phyloP scores from a whole-genome alignment of 441 rosid species.

The Populus hybrid region DNA sequence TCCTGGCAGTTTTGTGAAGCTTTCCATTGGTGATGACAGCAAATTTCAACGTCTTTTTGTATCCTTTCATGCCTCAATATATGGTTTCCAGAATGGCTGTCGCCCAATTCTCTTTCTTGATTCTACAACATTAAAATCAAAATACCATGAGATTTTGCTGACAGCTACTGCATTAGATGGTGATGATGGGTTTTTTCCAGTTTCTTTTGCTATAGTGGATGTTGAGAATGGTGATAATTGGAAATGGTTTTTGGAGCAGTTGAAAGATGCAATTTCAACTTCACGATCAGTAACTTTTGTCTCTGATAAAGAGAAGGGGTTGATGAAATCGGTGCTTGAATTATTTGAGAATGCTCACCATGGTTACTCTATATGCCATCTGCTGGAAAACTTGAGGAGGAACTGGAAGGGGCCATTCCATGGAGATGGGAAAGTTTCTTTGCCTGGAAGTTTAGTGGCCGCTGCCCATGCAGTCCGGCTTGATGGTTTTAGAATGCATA shows the following conservation, averaged over 20 bases:
- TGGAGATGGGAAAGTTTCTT: constrained; percentile 72
- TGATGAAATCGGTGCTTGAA: constrained; percentile 54
- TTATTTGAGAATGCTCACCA: constrained; percentile 64
- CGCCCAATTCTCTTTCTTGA: constrained; percentile 88
- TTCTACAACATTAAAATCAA: constrained; percentile 63
- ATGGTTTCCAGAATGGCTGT: constrained; percentile 76
- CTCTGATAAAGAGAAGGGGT: constrained; percentile 69
- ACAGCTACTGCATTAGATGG: constrained; percentile 87
- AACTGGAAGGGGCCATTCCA: constrained; percentile 80
- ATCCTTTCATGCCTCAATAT: constrained; percentile 56
- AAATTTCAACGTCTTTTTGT: constrained; percentile 77
- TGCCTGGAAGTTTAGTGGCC: constrained; percentile 57
- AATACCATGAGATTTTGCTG: constrained; percentile 74
- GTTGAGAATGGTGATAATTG: constrained; percentile 62
- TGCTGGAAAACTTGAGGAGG: constrained; percentile 72
- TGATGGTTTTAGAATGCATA: constrained; percentile 50
- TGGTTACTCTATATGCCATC: constrained; percentile 71
- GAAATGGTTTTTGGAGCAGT: constrained; percentile 83
- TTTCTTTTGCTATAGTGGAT: constrained; percentile 69
- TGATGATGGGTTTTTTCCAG: constrained; percentile 68
- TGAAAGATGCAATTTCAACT: constrained; percentile 53
- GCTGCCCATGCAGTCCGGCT: constrained; percentile 72
- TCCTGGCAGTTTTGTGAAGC: constrained; percentile 67
- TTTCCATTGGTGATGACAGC: constrained; percentile 50
- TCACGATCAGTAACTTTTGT: constrained; percentile 55